A percentile compares a stretch with the other conserved stretches of the same genome.
Evolutionary conservation across 805 yeast genomes (phyloP).

Genomic region (Candida xyloterini): DNA sequence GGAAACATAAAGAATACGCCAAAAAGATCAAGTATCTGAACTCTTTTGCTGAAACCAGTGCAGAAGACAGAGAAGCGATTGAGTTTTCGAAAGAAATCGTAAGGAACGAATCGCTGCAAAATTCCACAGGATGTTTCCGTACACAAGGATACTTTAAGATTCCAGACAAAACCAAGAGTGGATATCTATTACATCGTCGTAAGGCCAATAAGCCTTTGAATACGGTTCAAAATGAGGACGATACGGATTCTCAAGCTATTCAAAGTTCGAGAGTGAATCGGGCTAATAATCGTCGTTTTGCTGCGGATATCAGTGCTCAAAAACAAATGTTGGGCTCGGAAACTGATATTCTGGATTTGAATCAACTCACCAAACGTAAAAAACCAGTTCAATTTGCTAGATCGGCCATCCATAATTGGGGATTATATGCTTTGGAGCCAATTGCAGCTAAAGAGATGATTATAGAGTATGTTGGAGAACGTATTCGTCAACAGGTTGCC

Average conservation of each 20-base stretch:
- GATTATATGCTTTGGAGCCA: constrained; percentile 91
- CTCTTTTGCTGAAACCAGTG: constrained; percentile 21
- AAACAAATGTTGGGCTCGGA: constrained; percentile 75
- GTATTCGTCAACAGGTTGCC: constrained; percentile 89
- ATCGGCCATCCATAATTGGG: constrained; percentile 98
- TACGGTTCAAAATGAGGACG: constrained; percentile 63
- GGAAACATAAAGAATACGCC: constrained; percentile 47
- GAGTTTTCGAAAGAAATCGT: constrained; percentile 30
- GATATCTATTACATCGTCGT: constrained; percentile 80
- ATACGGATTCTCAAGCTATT: constrained; percentile 35
- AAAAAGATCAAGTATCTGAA: constrained; percentile 12
- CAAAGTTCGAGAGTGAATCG: constrained; percentile 83
- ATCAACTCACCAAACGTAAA: constrained; percentile 83
- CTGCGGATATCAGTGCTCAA: constrained; percentile 83
- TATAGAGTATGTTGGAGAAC: constrained; percentile 95
- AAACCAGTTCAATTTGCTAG: constrained; percentile 96
- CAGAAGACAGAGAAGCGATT: constrained; percentile 27
- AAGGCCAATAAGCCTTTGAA: constrained; percentile 66
- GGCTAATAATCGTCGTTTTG: constrained; percentile 82
- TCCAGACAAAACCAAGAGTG: constrained; percentile 67
- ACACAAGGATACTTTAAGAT: constrained; percentile 74
- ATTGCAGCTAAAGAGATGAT: constrained; percentile 97
- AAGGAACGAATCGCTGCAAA: constrained; percentile 32
- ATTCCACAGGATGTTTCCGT: constrained; percentile 57
- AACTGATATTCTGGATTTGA: constrained; percentile 75